phyloP scores from a whole-genome alignment of 805 yeast genomes.

The Candida coleopterorum region DNA sequence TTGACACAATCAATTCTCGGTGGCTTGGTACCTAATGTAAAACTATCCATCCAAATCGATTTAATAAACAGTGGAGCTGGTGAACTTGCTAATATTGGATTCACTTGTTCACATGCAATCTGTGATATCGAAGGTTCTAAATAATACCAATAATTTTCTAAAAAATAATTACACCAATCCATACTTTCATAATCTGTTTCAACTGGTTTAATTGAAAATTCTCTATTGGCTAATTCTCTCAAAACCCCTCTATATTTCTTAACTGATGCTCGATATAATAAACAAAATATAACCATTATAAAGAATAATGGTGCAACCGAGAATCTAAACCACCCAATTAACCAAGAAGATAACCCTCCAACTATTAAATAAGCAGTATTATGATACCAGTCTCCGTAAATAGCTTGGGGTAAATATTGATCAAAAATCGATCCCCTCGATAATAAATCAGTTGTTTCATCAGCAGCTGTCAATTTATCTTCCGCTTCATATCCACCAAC shows the following conservation, averaged over 20 bases:
- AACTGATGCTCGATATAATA: constrained; percentile 78
- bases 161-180: constrained; percentile 90
- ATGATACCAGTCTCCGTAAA: constrained; percentile 97
- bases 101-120: constrained; percentile 79
- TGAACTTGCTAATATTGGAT: constrained; percentile 73
- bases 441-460: constrained; percentile 66
- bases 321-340: constrained; percentile 71
- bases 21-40: constrained; percentile 93
- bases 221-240: constrained; percentile 81
- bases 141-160: constrained; percentile 88
- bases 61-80: constrained; percentile 81
- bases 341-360: constrained; percentile 71
- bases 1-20: constrained; percentile 89
- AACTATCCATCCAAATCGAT: constrained; percentile 77
- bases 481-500: constrained; percentile 80
- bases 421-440: constrained; percentile 72
- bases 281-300: constrained; percentile 53
- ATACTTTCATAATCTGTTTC: constrained; percentile 89
- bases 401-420: constrained; percentile 63
- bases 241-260: constrained; percentile 70
- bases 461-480: constrained; percentile 61
- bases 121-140: constrained; percentile 87
- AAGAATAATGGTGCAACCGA: constrained; percentile 79
- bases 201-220: constrained; percentile 70
- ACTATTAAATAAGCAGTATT: constrained; percentile 65